Conservation (phyloP, 2,329 filamentous ascomycete species). For the Ambrosiella cleistominuta region DNA sequence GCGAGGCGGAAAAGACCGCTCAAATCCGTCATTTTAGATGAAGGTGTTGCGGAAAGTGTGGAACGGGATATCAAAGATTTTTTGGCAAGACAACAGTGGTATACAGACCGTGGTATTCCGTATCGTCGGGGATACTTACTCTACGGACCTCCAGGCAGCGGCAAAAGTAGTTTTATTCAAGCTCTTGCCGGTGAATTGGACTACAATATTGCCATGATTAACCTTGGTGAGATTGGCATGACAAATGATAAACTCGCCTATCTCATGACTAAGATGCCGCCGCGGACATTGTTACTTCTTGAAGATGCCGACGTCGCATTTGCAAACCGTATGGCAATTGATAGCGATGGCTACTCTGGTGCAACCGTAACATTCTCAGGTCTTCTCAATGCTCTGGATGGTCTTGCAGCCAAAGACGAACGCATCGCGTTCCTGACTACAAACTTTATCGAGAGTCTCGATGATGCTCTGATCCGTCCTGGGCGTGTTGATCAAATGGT, state of each 20-base stretch:
- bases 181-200: constrained; percentile 83
- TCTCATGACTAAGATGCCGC: constrained; percentile 68
- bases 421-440: constrained; percentile 86
- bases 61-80: constrained; percentile 72
- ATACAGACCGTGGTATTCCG: constrained; percentile 83
- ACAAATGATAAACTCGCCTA: constrained; percentile 80
- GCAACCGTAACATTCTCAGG: constrained; percentile 90
- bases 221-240: constrained; percentile 74
- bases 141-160: constrained; percentile 76
- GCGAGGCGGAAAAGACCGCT: constrained; percentile 74
- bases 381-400: constrained; percentile 69
- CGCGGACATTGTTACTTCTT: constrained; percentile 62
- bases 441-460: constrained; percentile 79
- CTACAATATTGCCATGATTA: constrained; percentile 83
- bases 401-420: constrained; percentile 87
- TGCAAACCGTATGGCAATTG: constrained; percentile 57
- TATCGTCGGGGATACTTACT: constrained; percentile 80
- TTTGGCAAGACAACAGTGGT: constrained; percentile 64
- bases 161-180: constrained; percentile 92
- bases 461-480: constrained; percentile 75
- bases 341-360: constrained; percentile 68
- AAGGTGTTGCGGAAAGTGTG: constrained; percentile 66
- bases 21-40: constrained; percentile 70
- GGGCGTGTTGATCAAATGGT: constrained; percentile 89
- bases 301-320: constrained; percentile 91